These are phyloP conservation scores for Fraxinus nigra DNA, from an alignment of 305 asterid species.

Conservation along the genomic window DNA sequence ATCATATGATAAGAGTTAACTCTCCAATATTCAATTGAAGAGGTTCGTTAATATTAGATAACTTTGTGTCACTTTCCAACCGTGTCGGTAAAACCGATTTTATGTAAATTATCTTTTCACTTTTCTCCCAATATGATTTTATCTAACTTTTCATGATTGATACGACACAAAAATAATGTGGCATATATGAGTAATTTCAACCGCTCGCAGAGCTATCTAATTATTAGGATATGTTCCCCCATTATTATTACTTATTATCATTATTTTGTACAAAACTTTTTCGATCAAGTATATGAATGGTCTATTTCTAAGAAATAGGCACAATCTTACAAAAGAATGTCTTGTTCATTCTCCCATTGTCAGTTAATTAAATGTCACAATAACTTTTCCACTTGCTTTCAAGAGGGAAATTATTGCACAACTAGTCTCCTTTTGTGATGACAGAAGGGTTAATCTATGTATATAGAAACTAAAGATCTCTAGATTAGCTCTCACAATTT, in stretches of 20 bases:
- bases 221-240: neutral
- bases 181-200: neutral
- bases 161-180: neutral
- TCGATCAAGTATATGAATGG: neutral
- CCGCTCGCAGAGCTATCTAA: neutral
- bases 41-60: neutral
- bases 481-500: neutral
- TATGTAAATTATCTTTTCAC: neutral
- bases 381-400: too few species aligned
- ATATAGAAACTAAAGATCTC: neutral
- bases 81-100: neutral
- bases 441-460: neutral
- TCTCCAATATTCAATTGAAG: neutral
- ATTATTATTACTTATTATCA: neutral
- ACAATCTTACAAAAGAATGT: neutral
- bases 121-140: neutral
- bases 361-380: neutral
- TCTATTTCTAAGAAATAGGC: neutral
- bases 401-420: neutral
- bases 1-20: too few species aligned
- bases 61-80: neutral
- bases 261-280: neutral
- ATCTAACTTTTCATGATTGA: neutral
- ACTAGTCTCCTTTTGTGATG: neutral
- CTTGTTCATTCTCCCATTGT: neutral